These are phyloP conservation scores for Trematosphaeria pertusa DNA, from an alignment of 2,329 filamentous ascomycete species.

Conservation along the genomic window DNA sequence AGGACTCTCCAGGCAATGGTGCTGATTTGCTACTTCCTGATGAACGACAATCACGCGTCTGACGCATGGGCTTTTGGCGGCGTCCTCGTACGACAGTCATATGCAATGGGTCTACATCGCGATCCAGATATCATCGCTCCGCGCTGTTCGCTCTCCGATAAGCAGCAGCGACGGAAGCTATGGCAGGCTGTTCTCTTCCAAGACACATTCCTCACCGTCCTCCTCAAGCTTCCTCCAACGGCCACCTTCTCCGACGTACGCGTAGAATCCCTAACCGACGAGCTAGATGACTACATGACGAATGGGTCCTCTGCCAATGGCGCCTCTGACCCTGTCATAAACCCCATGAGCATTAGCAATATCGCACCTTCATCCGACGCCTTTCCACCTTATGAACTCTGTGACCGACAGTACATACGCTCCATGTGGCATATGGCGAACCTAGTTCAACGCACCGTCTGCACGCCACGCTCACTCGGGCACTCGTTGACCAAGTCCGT, in stretches of 20 bases:
- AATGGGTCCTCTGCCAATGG: constrained; percentile 61
- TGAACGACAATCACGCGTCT: constrained; percentile 84
- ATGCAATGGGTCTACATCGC: constrained; percentile 81
- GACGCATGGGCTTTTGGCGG: constrained; percentile 85
- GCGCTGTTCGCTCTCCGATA: constrained; percentile 71
- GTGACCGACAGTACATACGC: constrained; percentile 65
- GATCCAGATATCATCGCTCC: constrained; percentile 77
- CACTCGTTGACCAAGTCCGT: constrained; percentile 73
- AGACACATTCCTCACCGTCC: constrained; percentile 80
- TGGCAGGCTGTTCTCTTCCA: constrained; percentile 84
- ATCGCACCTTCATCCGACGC: constrained; percentile 52
- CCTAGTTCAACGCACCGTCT: constrained; percentile 78
- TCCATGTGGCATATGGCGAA: constrained; percentile 82
- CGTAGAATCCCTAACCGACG: constrained; percentile 75
- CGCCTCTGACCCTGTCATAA: constrained; percentile 51
- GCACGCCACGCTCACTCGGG: constrained; percentile 75
- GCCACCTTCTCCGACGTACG: constrained; percentile 81
- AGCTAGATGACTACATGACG: constrained; percentile 68
- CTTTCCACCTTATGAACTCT: constrained; percentile 48
- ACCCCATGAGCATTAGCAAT: constrained; percentile 60
- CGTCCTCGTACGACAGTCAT: constrained; percentile 77
- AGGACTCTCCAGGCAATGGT: constrained; percentile 82
- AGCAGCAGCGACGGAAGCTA: constrained; percentile 78
- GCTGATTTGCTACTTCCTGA: constrained; percentile 81
- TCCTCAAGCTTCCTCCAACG: constrained; percentile 77